phyloP scores from a whole-genome alignment of 1,284 basidiomycete genomes.

The Ustilago lituana region DNA sequence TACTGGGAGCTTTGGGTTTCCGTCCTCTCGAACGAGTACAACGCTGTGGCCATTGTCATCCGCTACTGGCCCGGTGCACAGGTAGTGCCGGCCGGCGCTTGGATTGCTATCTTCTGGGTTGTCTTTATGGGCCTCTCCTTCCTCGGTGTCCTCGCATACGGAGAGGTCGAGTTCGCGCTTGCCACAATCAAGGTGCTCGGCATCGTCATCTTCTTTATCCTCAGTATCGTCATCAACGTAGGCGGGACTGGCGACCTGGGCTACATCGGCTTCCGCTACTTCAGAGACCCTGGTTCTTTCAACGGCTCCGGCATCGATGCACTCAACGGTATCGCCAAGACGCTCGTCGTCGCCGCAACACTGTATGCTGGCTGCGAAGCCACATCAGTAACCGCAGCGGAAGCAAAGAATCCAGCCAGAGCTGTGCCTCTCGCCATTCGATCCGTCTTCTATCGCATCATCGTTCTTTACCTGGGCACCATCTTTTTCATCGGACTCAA shows the following conservation, averaged over 20 bases:
- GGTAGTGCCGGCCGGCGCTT: constrained; percentile 24
- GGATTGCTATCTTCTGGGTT: constrained; percentile 55
- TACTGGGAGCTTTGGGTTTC: constrained; percentile 51
- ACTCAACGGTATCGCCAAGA: constrained; percentile 62
- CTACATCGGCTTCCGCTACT: constrained; percentile 55
- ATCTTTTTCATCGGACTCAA: constrained; percentile 56
- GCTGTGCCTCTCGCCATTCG: constrained; percentile 63
- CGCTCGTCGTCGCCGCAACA: constrained; percentile 78
- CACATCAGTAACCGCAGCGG: constrained; percentile 41
- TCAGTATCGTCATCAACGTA: constrained; percentile 47
- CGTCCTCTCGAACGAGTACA: constrained; percentile 49
- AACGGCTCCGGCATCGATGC: constrained; percentile 44
- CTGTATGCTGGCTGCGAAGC: constrained; percentile 76
- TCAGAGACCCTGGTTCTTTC: constrained; percentile 68
- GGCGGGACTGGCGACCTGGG: constrained; percentile 44
- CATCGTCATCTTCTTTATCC: constrained; percentile 47
- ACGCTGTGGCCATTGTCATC: constrained; percentile 44
- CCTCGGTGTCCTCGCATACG: constrained; percentile 46
- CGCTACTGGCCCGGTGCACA: constrained; percentile 37
- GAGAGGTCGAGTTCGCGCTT: constrained; percentile 61
- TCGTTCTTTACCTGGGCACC: constrained; percentile 72
- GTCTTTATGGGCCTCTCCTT: constrained; percentile 37
- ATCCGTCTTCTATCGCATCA: constrained; percentile 78
- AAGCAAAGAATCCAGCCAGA: constrained; percentile 47
- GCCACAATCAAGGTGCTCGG: constrained; percentile 47